These are phyloP conservation scores for carrot (Daucus carota) DNA, from an alignment of 129 eudicot species.

Conservation along the genomic window DNA sequence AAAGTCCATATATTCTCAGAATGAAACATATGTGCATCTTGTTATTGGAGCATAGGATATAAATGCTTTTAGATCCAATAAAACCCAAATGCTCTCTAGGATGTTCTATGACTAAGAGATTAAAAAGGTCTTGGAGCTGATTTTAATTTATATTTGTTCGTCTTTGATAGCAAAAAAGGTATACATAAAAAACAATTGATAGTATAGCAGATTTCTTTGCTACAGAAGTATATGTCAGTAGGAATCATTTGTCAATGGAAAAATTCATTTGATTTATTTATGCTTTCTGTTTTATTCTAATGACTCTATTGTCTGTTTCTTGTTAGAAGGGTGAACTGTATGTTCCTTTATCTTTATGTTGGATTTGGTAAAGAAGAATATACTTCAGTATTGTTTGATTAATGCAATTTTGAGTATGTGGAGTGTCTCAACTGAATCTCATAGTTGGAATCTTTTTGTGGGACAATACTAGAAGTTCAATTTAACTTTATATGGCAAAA, in stretches of 20 bases:
- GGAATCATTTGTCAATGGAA: not conserved
- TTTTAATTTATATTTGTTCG: not conserved
- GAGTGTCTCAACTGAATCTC: not conserved
- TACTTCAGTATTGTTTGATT: not conserved
- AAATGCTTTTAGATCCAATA: not conserved
- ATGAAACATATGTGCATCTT: not conserved
- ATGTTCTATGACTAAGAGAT: not conserved
- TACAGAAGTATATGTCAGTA: not conserved
- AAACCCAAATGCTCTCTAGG: not conserved
- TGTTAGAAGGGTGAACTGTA: not conserved
- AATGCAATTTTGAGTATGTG: not conserved
- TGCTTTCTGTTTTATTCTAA: not conserved
- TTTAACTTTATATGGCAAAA: not conserved
- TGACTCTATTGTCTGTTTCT: not conserved
- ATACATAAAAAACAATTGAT: not conserved
- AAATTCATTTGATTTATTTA: not conserved
- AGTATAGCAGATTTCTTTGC: not conserved
- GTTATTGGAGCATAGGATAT: not conserved
- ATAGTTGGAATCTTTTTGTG: not conserved
- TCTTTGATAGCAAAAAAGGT: not conserved
- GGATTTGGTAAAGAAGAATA: not conserved
- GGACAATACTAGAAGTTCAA: not conserved
- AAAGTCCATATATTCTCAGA: not conserved
- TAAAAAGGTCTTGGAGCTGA: not conserved
- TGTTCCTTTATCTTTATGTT: too few species aligned